Evolutionary conservation across 2,329 filamentous ascomycete genomes (phyloP).

Genomic region (Helotiales sp.): DNA sequence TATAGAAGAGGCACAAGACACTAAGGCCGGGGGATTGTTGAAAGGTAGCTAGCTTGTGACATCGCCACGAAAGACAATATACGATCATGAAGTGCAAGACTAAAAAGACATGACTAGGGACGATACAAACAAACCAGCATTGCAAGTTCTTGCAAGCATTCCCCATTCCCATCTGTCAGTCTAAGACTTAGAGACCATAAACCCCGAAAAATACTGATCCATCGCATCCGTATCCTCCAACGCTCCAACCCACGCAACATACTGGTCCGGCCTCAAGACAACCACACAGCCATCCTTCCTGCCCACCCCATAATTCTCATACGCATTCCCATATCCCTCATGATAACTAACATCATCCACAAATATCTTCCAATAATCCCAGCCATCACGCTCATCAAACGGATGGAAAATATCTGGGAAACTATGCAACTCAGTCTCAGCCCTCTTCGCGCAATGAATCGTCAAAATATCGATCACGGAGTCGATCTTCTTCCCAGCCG

Average conservation of each 20-base stretch:
- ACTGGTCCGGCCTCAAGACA: constrained; percentile 69
- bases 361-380: constrained; percentile 62
- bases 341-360: constrained; percentile 60
- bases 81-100: no score
- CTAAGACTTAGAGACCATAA: constrained; percentile 21
- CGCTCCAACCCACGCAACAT: constrained; percentile 54
- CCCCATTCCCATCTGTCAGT: not conserved
- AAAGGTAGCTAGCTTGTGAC: no score
- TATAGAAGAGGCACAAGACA: no score
- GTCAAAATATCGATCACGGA: constrained; percentile 64
- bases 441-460: constrained; percentile 59
- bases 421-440: constrained; percentile 55
- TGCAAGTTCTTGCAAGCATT: no score
- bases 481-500: constrained; percentile 47
- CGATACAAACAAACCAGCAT: no score
- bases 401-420: constrained; percentile 56
- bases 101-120: no score
- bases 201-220: constrained; percentile 26
- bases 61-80: no score
- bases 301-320: constrained; percentile 64
- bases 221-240: constrained; percentile 43
- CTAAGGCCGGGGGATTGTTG: no score
- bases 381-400: constrained; percentile 53
- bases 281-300: constrained; percentile 60
- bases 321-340: constrained; percentile 55